phyloP scores from a whole-genome alignment of 768 basidiomycete genomes.

The Punctularia strigosozonata region DNA sequence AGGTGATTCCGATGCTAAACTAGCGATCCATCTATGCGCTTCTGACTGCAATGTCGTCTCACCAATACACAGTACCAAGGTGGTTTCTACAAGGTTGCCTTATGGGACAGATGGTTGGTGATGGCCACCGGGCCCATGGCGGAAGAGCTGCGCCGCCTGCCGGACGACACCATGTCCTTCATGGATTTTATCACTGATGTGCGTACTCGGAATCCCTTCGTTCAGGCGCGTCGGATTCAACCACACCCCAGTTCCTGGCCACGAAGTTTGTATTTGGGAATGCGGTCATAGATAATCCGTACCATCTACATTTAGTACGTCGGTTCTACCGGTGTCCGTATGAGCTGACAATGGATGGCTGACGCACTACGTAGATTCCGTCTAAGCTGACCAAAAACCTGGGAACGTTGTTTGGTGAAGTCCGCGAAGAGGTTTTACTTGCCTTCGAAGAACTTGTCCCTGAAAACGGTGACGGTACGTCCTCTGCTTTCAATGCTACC shows the following conservation, averaged over 20 bases:
- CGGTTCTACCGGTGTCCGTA: neutral
- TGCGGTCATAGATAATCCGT: neutral
- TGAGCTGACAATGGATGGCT: neutral
- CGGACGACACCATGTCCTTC: constrained; percentile 32
- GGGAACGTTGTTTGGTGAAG: constrained; percentile 8
- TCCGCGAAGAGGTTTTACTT: constrained; percentile 10
- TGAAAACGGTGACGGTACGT: constrained; percentile 3
- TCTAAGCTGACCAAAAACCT: constrained; percentile 9
- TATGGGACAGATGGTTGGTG: no score
- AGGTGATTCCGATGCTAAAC: no score
- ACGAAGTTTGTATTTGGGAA: constrained; percentile 1
- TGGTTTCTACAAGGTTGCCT: no score
- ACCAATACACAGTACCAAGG: no score
- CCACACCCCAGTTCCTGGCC: neutral
- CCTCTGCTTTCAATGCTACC: no score
- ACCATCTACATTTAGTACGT: neutral
- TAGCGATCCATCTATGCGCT: no score
- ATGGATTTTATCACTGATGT: constrained; percentile 31
- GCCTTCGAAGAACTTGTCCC: constrained; percentile 13
- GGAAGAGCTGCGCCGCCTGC: constrained; percentile 36
- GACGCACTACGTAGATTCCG: constrained; percentile 4
- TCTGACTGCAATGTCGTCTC: no score
- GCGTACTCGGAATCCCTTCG: neutral
- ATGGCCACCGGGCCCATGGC: no score
- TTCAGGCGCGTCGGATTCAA: no score